These are phyloP conservation scores for Coriolopsis trogii DNA, from an alignment of 1,284 basidiomycete species.

Conservation along the genomic window DNA sequence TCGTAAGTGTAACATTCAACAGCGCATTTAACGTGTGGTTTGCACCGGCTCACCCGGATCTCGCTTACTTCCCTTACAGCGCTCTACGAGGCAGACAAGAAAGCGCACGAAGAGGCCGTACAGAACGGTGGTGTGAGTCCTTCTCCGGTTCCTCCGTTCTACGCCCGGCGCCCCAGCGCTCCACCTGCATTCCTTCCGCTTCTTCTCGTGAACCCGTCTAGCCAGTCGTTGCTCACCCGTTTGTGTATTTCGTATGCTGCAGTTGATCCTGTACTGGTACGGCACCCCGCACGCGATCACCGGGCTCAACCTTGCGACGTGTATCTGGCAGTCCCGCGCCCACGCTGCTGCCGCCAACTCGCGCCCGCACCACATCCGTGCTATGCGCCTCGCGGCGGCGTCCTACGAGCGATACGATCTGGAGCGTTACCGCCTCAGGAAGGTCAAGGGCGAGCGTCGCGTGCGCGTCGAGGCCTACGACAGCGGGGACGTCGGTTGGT, in stretches of 20 bases:
- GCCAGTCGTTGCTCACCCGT: neutral
- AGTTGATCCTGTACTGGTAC: slow-evolving; percentile 90
- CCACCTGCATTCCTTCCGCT: too few species aligned
- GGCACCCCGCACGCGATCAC: slow-evolving; percentile 77
- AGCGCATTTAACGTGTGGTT: slow-evolving; percentile 1
- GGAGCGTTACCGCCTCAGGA: slow-evolving; percentile 74
- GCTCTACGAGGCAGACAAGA: slow-evolving; percentile 83
- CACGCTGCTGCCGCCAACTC: slow-evolving; percentile 82
- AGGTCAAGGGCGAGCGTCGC: slow-evolving; percentile 57
- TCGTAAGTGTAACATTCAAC: slow-evolving; percentile 47
- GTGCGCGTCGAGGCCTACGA: slow-evolving; percentile 63
- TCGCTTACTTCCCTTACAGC: slow-evolving; percentile 44
- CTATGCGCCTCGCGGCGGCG: slow-evolving; percentile 77
- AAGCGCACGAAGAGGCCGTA: slow-evolving; percentile 90
- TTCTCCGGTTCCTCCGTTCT: too few species aligned
- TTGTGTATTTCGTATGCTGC: slow-evolving; percentile 4
- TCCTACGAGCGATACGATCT: slow-evolving; percentile 83
- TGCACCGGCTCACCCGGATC: slow-evolving; percentile 1
- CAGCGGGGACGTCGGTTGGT: slow-evolving; percentile 76
- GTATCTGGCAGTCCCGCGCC: slow-evolving; percentile 88
- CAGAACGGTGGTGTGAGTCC: slow-evolving; percentile 75
- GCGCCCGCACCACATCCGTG: slow-evolving; percentile 78
- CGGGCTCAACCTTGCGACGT: slow-evolving; percentile 90
- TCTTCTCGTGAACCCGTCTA: too few species aligned
- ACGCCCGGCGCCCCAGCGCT: too few species aligned